A percentile compares a stretch with the other conserved stretches of the same genome.
Conservation (phyloP, 441 rosid species). For the Pelargonium australe region DNA sequence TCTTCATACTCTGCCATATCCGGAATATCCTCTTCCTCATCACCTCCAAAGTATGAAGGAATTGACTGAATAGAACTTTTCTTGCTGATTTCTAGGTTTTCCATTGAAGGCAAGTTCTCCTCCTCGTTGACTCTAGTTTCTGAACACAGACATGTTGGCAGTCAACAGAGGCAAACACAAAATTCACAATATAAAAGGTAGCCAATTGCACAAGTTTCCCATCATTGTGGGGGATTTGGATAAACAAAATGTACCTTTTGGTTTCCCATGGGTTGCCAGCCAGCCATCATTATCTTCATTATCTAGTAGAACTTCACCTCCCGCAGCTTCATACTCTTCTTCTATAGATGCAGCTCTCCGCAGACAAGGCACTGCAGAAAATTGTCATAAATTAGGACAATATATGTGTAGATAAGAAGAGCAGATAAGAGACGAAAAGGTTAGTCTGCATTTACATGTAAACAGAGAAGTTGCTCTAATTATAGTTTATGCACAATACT, state of each 20-base stretch:
- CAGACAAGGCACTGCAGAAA: constrained; percentile 71
- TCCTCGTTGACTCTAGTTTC: constrained; percentile 62
- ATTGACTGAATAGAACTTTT: constrained; percentile 51
- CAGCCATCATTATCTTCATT: constrained; percentile 95
- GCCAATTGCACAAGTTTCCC: neutral
- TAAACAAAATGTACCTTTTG: constrained; percentile 46
- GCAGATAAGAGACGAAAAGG: neutral
- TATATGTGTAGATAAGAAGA: neutral
- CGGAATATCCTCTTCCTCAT: constrained; percentile 87
- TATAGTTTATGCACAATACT: neutral
- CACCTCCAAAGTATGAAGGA: constrained; percentile 72
- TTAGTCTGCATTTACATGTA: neutral
- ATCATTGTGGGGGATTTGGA: neutral
- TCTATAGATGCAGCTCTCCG: constrained; percentile 88
- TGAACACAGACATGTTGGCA: constrained; percentile 20
- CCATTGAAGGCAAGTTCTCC: constrained; percentile 88
- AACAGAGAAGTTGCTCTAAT: neutral
- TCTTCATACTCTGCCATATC: constrained; percentile 89
- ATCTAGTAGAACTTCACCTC: constrained; percentile 91
- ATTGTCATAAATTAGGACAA: neutral
- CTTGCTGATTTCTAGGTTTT: constrained; percentile 56
- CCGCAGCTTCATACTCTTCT: constrained; percentile 91
- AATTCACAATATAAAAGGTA: neutral
- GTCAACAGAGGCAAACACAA: constrained; percentile 11
- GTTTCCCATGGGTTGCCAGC: constrained; percentile 96